Percentiles rank a stretch among this genome's conserved stretches.
These are phyloP conservation scores for Kernera saxatilis DNA, from an alignment of 345 rosid genomes.

Conservation along the genomic window DNA sequence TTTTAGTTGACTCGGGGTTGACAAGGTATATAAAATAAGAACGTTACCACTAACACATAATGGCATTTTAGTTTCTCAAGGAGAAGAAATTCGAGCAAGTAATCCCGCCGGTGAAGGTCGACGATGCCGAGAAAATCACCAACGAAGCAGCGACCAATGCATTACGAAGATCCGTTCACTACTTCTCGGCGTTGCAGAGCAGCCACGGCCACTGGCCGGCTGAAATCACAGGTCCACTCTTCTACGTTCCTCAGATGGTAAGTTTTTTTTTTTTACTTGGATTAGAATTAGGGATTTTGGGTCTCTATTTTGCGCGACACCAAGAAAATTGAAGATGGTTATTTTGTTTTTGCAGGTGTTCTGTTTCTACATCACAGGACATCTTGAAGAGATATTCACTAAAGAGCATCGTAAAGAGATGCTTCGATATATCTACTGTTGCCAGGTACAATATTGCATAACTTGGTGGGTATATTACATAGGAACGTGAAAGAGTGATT, in stretches of 20 bases:
- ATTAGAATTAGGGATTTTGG: too few relatives aligned
- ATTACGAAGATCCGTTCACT: conserved; percentile 32
- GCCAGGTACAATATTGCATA: conserved; percentile 26
- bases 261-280: neutral
- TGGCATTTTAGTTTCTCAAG: conserved; percentile 31
- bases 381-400: conserved; percentile 29
- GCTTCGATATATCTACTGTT: conserved; percentile 37
- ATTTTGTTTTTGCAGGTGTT: conserved; percentile 28
- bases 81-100: conserved; percentile 50
- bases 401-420: conserved; percentile 37
- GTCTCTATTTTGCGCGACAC: too few relatives aligned
- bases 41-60: too few relatives aligned
- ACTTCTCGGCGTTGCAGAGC: conserved; percentile 47
- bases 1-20: too few relatives aligned
- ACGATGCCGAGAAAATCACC: conserved; percentile 35
- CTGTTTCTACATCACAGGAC: conserved; percentile 36
- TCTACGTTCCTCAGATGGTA: conserved; percentile 44
- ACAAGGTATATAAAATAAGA: neutral
- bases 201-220: conserved; percentile 54
- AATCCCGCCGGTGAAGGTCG: conserved; percentile 37
- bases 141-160: conserved; percentile 36
- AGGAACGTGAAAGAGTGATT: neutral
- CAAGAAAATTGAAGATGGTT: too few relatives aligned
- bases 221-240: conserved; percentile 47
- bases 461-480: neutral